A percentile compares a stretch with the other conserved stretches of the same genome.
phyloP scores from a whole-genome alignment of 2,329 filamentous ascomycete species.

The Berkeleyomyces rouxiae region DNA sequence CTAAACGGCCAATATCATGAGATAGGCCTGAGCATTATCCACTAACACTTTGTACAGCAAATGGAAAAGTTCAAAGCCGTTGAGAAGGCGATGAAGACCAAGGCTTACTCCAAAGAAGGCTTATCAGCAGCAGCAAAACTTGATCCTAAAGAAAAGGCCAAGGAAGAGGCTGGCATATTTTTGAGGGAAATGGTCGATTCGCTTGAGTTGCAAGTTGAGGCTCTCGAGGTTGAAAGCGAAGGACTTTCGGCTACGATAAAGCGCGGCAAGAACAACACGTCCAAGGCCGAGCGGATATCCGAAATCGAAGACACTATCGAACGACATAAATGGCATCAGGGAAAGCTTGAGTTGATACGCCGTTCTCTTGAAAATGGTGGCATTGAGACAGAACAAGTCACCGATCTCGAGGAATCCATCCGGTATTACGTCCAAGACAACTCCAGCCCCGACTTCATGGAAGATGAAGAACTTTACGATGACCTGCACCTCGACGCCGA shows the following conservation, averaged over 20 bases:
- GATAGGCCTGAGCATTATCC: constrained; percentile 7
- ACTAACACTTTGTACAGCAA: constrained; percentile 41
- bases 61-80: constrained; percentile 99
- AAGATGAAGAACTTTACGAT: constrained; percentile 91
- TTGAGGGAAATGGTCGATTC: constrained; percentile 77
- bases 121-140: constrained; percentile 80
- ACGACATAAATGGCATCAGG: constrained; percentile 90
- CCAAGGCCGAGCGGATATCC: constrained; percentile 73
- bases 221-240: constrained; percentile 79
- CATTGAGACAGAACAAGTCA: constrained; percentile 73
- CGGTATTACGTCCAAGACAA: constrained; percentile 89
- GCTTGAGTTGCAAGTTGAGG: constrained; percentile 84
- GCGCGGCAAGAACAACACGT: constrained; percentile 76
- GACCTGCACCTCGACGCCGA: constrained; percentile 86
- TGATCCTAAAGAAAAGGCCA: constrained; percentile 95
- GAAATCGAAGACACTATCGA: constrained; percentile 75
- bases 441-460: constrained; percentile 74
- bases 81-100: constrained; percentile 99
- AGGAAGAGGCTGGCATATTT: constrained; percentile 76
- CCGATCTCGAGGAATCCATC: constrained; percentile 79
- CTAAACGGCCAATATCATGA: constrained; percentile 15
- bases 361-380: constrained; percentile 84
- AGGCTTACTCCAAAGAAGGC: constrained; percentile 97
- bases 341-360: constrained; percentile 78
- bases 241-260: constrained; percentile 75